A percentile compares a stretch with the other conserved stretches of the same genome.
Evolutionary conservation across 169 alveolate species (phyloP).

Genomic region (Plasmodium inui): DNA sequence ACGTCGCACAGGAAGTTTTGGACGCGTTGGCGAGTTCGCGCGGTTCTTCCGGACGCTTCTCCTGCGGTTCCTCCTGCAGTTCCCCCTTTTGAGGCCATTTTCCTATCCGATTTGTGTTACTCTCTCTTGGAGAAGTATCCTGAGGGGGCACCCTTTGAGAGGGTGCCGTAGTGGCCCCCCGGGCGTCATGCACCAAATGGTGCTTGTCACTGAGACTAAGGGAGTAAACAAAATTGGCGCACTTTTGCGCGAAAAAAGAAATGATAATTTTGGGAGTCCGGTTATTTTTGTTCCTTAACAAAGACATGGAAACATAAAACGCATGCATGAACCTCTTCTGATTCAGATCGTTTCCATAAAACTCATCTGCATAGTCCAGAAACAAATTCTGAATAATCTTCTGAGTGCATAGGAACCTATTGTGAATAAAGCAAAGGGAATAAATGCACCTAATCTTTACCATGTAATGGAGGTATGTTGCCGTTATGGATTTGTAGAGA

Average conservation of each 20-base stretch:
- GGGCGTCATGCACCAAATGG: neutral
- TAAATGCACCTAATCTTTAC: conserved; percentile 69
- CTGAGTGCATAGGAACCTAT: conserved; percentile 59
- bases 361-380: conserved; percentile 17
- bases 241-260: conserved; percentile 13
- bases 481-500: conserved; percentile 22
- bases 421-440: conserved; percentile 70
- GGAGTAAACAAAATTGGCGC: conserved; percentile 38
- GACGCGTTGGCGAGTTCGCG: neutral
- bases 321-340: conserved; percentile 67
- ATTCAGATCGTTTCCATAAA: conserved; percentile 35
- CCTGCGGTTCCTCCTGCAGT: neutral
- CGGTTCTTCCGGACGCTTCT: neutral
- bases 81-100: neutral
- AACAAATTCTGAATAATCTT: conserved; percentile 53
- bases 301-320: conserved; percentile 62
- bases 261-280: conserved; percentile 54
- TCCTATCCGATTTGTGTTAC: neutral
- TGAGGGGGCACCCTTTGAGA: neutral
- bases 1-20: neutral
- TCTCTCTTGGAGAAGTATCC: neutral
- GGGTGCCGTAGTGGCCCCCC: too few species aligned
- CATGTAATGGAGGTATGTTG: conserved; percentile 38
- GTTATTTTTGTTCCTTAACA: conserved; percentile 68
- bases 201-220: conserved; percentile 16